Conservation (phyloP, 2,329 filamentous ascomycete species). For the Sphaerostilbella broomeana region DNA sequence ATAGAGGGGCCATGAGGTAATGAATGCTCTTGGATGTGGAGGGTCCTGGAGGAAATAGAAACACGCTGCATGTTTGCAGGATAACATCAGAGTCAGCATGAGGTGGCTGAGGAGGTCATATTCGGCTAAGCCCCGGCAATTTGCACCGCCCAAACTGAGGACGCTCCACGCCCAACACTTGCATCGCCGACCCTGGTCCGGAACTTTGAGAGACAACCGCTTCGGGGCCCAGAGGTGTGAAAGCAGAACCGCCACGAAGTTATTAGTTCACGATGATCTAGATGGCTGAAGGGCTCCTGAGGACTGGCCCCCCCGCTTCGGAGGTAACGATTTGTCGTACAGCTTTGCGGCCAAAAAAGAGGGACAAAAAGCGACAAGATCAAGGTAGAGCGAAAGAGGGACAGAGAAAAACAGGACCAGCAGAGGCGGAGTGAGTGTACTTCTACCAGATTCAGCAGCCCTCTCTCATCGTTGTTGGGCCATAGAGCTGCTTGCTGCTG, state of each 20-base stretch:
- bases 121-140: conserved; percentile 2
- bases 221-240: conserved; percentile 5
- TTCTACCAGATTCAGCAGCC: no score
- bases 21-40: conserved; percentile 7
- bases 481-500: no score
- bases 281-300: conserved; percentile 8
- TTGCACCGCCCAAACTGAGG: not conserved
- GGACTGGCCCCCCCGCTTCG: conserved; percentile 13
- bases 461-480: no score
- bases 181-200: conserved; percentile 10
- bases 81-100: not conserved
- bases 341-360: not conserved
- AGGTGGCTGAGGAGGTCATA: no score
- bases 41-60: not conserved
- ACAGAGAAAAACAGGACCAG: no score
- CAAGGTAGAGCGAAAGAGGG: no score
- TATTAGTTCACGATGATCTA: conserved; percentile 14
- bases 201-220: conserved; percentile 6
- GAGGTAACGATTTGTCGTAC: not conserved
- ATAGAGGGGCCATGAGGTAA: conserved; percentile 4
- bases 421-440: no score
- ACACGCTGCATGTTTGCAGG: not conserved
- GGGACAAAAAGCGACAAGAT: not conserved
- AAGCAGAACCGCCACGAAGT: conserved; percentile 9
- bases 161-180: conserved; percentile 7